A percentile compares a stretch with the other conserved stretches of the same genome.
Evolutionary conservation across 2,329 filamentous ascomycete species (phyloP).

Genomic region (Exophiala sp.): DNA sequence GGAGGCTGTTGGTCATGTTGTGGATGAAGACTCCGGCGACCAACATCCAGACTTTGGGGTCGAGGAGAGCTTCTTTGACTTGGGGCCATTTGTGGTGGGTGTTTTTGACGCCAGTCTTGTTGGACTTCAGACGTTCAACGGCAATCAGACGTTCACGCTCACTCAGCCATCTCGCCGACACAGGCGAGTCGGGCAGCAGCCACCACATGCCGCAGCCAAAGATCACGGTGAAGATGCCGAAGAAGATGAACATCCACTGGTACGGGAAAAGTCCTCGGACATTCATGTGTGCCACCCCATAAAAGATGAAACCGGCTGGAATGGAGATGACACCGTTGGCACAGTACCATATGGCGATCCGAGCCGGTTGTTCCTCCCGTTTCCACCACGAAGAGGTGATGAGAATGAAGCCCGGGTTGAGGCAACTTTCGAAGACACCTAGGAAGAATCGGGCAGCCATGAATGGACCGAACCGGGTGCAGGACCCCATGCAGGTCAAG

Average conservation of each 20-base stretch:
- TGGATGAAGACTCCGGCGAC: too few species aligned
- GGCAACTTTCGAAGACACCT: slow-evolving; percentile 59
- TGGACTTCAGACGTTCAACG: slow-evolving; percentile 23
- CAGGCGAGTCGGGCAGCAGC: slow-evolving; percentile 51
- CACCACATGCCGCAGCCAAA: slow-evolving; percentile 42
- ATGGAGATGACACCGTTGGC: slow-evolving; percentile 59
- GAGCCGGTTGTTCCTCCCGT: slow-evolving; percentile 55
- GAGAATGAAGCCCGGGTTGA: slow-evolving; percentile 59
- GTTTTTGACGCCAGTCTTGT: slow-evolving; percentile 48
- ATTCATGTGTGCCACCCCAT: slow-evolving; percentile 40
- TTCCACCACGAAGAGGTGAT: slow-evolving; percentile 60
- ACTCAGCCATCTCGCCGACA: slow-evolving; percentile 36
- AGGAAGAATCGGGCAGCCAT: slow-evolving; percentile 57
- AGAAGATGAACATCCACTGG: slow-evolving; percentile 51
- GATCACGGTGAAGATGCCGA: slow-evolving; percentile 47
- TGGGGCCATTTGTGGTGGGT: slow-evolving; percentile 19
- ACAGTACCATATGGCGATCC: slow-evolving; percentile 61
- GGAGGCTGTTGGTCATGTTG: too few species aligned
- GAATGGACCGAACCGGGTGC: slow-evolving; percentile 52
- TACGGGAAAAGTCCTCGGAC: slow-evolving; percentile 38
- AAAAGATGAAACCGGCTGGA: slow-evolving; percentile 47
- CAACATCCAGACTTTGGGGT: too few species aligned
- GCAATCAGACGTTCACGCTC: slow-evolving; percentile 21
- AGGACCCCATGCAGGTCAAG: slow-evolving; percentile 44
- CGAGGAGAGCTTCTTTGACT: too few species aligned